Evolutionary conservation across 352 stramenopile species (phyloP), one percentile per base, ranked within the genome.

Genomic region (Globisporangium spiculum): DNA sequence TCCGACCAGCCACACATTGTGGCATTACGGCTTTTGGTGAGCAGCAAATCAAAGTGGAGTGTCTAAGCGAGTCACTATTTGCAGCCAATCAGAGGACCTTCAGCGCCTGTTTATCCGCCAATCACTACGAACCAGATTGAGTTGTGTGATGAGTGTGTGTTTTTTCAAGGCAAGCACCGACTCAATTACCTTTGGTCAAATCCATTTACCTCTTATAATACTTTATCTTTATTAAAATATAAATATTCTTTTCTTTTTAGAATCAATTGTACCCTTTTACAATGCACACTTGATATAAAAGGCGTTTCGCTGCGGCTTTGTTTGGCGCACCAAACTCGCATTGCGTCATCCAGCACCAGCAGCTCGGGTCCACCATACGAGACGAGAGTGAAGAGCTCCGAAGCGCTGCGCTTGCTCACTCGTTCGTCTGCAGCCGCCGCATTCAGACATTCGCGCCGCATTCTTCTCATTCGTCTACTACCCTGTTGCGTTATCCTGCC

Each of bases 311-410:
- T 1, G 7, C 10, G 14, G 18, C 36, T 36, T 24, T 48, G 9
- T 18, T 26, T 5, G 1, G 9, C 7, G 16, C 7, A 44, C 2
- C 26, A 6, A 8, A 26, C 26, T 24, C 14, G 22, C 56, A 62
- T 62, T 62, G 32, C 56, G 56, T 62, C 56, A 62, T 62, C 56
- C n/a, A 22, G 56, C 56, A 7, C 56, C 32, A 34, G 55, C 55
- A 60, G 55, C 55, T 41, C 26, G 22, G 30, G 30, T 32, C 4
- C 1, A 44, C 1, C 50, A 32, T 10, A 30, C 30, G 30, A 32
- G 30, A 32, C 30, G 30, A 56, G 50, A 4, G n/a, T 8, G 27
- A 60, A 41, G 55, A 27, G 56, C 56, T 27, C 32, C 32, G 56
- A 61, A 46, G 56, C 56, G 32, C 56, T 38, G 12, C 32, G 20